Percentiles rank a stretch among this genome's conserved stretches.
Conservation (phyloP, 1,139 yeast species). For the Yamadazyma mexicana region DNA sequence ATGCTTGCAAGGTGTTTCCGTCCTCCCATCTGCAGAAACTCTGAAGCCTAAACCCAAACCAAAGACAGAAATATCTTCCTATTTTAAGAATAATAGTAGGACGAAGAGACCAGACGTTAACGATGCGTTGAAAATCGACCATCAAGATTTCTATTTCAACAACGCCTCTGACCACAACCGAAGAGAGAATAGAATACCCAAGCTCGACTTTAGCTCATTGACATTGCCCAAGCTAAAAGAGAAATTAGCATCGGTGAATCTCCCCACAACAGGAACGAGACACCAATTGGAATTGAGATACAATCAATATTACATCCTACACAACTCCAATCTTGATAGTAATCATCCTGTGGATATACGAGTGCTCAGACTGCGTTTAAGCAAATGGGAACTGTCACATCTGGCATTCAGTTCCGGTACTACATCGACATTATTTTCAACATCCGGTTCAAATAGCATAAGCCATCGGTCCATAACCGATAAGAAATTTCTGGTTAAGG, state of each 20-base stretch:
- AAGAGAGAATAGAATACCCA: slow-evolving; percentile 45
- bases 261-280: slow-evolving; percentile 65
- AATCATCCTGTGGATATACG: slow-evolving; percentile 60
- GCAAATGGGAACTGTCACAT: slow-evolving; percentile 67
- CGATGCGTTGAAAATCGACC: slow-evolving; percentile 12
- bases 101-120: slow-evolving; percentile 6
- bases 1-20: slow-evolving; percentile 47
- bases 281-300: slow-evolving; percentile 67
- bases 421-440: slow-evolving; percentile 25
- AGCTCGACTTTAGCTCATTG: slow-evolving; percentile 61
- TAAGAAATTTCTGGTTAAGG: slow-evolving; percentile 40
- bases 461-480: slow-evolving; percentile 33
- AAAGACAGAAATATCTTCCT: slow-evolving; percentile 28
- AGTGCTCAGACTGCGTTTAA: slow-evolving; percentile 54
- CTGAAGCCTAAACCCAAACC: slow-evolving; percentile 7
- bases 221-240: slow-evolving; percentile 63
- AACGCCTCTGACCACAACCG: slow-evolving; percentile 27
- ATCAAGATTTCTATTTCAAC: slow-evolving; percentile 33
- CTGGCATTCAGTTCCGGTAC: slow-evolving; percentile 28
- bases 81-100: slow-evolving; percentile 26
- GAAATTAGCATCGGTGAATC: slow-evolving; percentile 51
- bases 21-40: slow-evolving; percentile 7
- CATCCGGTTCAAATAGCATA: slow-evolving; percentile 19
- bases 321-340: slow-evolving; percentile 85
- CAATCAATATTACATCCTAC: slow-evolving; percentile 74